phyloP scores from a whole-genome alignment of 306 rosid species.

The Mimosa pudica region DNA sequence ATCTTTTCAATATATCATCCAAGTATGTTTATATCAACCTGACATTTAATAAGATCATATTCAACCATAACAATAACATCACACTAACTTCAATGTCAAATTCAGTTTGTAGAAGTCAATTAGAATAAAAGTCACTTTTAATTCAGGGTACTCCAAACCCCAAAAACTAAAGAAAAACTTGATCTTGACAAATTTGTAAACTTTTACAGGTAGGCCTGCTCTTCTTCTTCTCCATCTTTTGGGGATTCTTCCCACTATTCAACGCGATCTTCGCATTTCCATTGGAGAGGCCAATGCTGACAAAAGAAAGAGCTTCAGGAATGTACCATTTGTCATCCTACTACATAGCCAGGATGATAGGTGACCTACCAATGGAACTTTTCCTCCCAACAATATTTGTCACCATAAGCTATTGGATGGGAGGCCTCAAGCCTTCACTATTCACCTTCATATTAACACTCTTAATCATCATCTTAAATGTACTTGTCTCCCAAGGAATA shows the following conservation, averaged over 20 bases:
- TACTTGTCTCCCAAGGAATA: conserved; percentile 83
- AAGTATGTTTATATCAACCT: no score
- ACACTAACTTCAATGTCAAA: no score
- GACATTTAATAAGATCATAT: no score
- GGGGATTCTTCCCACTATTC: conserved; percentile 92
- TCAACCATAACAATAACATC: neutral
- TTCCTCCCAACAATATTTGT: conserved; percentile 80
- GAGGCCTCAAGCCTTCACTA: conserved; percentile 80
- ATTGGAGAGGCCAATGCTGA: conserved; percentile 75
- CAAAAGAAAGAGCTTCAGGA: conserved; percentile 79
- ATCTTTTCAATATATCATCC: neutral
- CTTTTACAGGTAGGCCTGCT: conserved; percentile 77
- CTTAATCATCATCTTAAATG: conserved; percentile 68
- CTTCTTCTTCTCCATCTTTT: conserved; percentile 90
- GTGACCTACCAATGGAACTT: conserved; percentile 92
- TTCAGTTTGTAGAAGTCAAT: no score
- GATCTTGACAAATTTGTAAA: neutral
- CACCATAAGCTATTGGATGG: conserved; percentile 81
- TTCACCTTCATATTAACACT: conserved; percentile 65
- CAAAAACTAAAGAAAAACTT: neutral
- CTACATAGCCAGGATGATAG: conserved; percentile 68
- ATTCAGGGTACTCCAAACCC: neutral
- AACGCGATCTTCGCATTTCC: conserved; percentile 86
- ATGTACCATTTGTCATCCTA: conserved; percentile 93
- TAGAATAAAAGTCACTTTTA: neutral